Evolutionary conservation across 768 basidiomycete genomes (phyloP).

Genomic region (Phaffia australis): DNA sequence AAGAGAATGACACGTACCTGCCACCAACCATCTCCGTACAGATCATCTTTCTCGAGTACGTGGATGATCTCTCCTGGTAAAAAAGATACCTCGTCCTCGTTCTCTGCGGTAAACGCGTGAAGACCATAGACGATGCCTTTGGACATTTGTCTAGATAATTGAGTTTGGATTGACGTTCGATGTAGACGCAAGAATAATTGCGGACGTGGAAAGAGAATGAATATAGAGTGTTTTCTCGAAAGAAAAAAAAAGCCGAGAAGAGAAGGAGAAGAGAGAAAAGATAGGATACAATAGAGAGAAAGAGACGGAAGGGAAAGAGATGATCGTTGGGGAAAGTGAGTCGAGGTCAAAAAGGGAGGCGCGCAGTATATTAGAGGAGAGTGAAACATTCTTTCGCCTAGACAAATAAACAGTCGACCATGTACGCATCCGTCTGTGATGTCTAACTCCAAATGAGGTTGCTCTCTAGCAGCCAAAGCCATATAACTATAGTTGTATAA

Average conservation of each 20-base stretch:
- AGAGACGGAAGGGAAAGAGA: not conserved
- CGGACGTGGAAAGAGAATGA: not conserved
- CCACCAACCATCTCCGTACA: slow-evolving; percentile 96
- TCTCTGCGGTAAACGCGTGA: slow-evolving; percentile 80
- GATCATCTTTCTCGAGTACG: slow-evolving; percentile 84
- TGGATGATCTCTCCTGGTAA: slow-evolving; percentile 74
- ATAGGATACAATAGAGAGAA: not conserved
- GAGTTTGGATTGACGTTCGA: not conserved
- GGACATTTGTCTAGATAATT: not conserved
- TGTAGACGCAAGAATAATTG: not conserved
- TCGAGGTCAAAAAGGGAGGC: not conserved
- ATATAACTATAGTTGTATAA: too few species aligned
- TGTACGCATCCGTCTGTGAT: too few species aligned
- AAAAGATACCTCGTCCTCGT: slow-evolving; percentile 86
- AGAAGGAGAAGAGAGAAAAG: not conserved
- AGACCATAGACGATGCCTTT: slow-evolving; percentile 59
- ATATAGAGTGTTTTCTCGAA: too few species aligned
- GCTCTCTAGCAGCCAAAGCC: too few species aligned
- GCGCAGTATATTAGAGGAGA: too few species aligned
- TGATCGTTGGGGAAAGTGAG: not conserved
- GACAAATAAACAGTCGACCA: too few species aligned
- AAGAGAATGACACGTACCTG: slow-evolving; percentile 44
- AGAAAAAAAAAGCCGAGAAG: not conserved
- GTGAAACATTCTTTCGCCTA: too few species aligned
- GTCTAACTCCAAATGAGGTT: too few species aligned